These are phyloP conservation scores for Tolypocladium endophyticum DNA, from an alignment of 2,329 filamentous ascomycete genomes.

Conservation along the genomic window DNA sequence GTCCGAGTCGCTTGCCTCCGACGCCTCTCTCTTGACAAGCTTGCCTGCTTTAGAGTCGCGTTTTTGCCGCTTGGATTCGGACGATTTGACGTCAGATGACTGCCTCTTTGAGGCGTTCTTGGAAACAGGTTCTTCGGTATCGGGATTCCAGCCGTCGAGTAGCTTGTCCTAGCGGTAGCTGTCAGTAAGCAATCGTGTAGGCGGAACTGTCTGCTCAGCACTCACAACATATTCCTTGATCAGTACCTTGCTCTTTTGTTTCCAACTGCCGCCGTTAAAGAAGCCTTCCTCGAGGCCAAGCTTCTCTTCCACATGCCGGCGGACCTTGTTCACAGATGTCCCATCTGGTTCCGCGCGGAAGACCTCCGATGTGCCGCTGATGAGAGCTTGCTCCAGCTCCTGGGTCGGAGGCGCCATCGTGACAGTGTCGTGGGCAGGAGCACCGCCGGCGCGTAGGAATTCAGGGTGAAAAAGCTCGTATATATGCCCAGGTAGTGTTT, in stretches of 20 bases:
- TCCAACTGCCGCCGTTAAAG: slow-evolving; percentile 41
- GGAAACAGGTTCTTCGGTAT: slow-evolving; percentile 14
- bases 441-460: neutral
- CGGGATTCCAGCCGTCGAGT: slow-evolving; percentile 23
- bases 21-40: slow-evolving; percentile 18
- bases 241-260: slow-evolving; percentile 45
- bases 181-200: neutral
- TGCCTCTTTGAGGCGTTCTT: slow-evolving; percentile 22
- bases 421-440: neutral
- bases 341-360: slow-evolving; percentile 32
- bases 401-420: slow-evolving; percentile 30
- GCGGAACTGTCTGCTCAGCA: slow-evolving; percentile 5
- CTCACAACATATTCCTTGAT: slow-evolving; percentile 46
- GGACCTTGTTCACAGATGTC: slow-evolving; percentile 47
- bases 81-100: slow-evolving; percentile 21
- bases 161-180: slow-evolving; percentile 20
- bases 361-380: slow-evolving; percentile 33
- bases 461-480: neutral
- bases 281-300: slow-evolving; percentile 39
- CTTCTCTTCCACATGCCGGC: slow-evolving; percentile 38
- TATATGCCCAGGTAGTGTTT: neutral
- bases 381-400: slow-evolving; percentile 34
- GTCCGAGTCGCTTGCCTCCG: neutral
- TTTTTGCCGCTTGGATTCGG: slow-evolving; percentile 28
- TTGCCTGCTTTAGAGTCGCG: slow-evolving; percentile 18